These are phyloP conservation scores for Meyerozyma smithsonii DNA, from an alignment of 1,139 yeast species.

Conservation along the genomic window DNA sequence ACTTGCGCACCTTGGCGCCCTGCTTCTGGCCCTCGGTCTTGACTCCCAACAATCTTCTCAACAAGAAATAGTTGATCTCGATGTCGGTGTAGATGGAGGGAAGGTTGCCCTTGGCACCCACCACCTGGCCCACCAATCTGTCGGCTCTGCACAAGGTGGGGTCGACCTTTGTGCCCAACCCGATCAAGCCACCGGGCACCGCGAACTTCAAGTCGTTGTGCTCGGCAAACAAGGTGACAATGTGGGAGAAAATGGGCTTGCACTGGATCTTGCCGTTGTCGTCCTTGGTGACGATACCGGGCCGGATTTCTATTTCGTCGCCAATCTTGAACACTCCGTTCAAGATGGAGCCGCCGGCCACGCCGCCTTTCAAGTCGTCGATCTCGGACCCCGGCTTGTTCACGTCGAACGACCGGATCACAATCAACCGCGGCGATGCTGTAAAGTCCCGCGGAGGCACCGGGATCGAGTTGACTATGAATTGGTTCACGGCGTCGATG, in stretches of 20 bases:
- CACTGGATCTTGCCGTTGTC: conserved; percentile 91
- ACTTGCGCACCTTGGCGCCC: conserved; percentile 88
- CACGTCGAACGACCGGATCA: conserved; percentile 97
- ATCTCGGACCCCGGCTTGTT: conserved; percentile 98
- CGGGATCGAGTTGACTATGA: conserved; percentile 92
- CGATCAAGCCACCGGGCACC: conserved; percentile 99
- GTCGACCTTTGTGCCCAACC: conserved; percentile 98
- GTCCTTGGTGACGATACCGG: conserved; percentile 96
- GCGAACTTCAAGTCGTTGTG: conserved; percentile 97
- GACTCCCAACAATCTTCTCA: conserved; percentile 96
- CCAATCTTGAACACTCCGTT: conserved; percentile 96
- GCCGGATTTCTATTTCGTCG: conserved; percentile 97
- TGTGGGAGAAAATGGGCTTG: conserved; percentile 91
- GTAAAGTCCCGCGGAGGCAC: conserved; percentile 93
- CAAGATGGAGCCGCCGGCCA: conserved; percentile 98
- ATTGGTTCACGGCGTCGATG: conserved; percentile 97
- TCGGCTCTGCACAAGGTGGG: conserved; percentile 99
- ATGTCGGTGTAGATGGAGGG: conserved; percentile 96
- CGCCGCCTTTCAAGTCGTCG: conserved; percentile 98
- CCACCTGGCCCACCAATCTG: conserved; percentile 98
- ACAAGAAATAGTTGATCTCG: conserved; percentile 93
- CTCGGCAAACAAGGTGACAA: conserved; percentile 93
- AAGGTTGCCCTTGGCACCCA: conserved; percentile 93
- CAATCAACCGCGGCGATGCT: conserved; percentile 92
- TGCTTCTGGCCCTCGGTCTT: conserved; percentile 97